A percentile compares a stretch with the other conserved stretches of the same genome.
Conservation (phyloP, 2,329 filamentous ascomycete genomes). For the Nakataea oryzae region DNA sequence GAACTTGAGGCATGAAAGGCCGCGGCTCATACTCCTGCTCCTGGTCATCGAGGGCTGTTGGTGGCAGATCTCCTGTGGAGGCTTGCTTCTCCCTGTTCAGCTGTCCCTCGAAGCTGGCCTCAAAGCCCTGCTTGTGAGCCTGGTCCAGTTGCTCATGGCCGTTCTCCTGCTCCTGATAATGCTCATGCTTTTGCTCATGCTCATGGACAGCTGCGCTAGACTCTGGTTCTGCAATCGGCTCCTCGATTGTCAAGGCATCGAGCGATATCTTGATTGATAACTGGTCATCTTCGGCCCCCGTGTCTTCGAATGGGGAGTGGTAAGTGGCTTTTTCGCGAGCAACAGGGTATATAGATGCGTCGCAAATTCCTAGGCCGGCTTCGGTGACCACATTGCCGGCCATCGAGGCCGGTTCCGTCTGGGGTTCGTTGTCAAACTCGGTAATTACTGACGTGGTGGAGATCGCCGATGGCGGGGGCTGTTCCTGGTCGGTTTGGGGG, state of each 20-base stretch:
- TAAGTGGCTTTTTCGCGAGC: conserved; percentile 27
- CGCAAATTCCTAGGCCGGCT: neutral
- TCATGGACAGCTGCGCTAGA: neutral
- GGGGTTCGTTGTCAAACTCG: conserved; percentile 64
- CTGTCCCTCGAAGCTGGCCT: conserved; percentile 5
- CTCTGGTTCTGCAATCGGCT: neutral
- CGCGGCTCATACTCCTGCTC: conserved; percentile 24
- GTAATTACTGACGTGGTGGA: conserved; percentile 52
- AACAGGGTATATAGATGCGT: conserved; percentile 2
- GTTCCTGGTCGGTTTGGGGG: conserved; percentile 26
- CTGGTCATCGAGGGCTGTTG: neutral
- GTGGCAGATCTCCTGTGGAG: neutral
- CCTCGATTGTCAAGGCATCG: conserved; percentile 16
- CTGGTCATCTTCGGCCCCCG: conserved; percentile 22
- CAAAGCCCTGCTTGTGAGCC: conserved; percentile 1
- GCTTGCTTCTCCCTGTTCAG: conserved; percentile 3
- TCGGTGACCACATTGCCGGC: neutral
- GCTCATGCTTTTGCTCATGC: neutral
- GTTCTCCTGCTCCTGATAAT: neutral
- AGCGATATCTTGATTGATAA: conserved; percentile 29
- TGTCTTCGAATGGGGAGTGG: conserved; percentile 39
- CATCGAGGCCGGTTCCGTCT: conserved; percentile 38
- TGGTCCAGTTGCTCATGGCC: too few relatives aligned
- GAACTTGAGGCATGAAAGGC: conserved; percentile 24
- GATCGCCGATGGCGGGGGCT: conserved; percentile 45